Percentiles rank a stretch among this genome's conserved stretches.
Conservation (phyloP, 2,329 filamentous ascomycete genomes). For the Penicillium sp. region DNA sequence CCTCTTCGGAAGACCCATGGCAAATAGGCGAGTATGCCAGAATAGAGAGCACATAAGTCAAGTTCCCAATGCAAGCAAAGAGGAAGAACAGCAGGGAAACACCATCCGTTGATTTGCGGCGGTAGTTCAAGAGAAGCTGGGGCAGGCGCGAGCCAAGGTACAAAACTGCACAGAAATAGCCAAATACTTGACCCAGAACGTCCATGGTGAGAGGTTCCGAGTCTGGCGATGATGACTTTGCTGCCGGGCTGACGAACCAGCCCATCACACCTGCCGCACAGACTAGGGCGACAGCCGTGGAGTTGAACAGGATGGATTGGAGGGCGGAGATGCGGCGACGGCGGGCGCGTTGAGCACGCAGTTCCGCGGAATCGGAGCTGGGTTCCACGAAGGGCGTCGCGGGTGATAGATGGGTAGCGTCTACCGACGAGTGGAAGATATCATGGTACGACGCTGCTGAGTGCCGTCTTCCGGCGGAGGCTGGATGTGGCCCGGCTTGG, state of each 20-base stretch:
- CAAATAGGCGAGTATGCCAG: conserved; percentile 78
- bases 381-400: conserved; percentile 67
- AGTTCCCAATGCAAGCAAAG: conserved; percentile 88
- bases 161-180: conserved; percentile 78
- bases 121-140: conserved; percentile 84
- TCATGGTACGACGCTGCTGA: conserved; percentile 37
- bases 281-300: conserved; percentile 67
- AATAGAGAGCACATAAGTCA: conserved; percentile 87
- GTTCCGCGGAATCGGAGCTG: conserved; percentile 22
- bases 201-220: conserved; percentile 54
- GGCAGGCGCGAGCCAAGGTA: conserved; percentile 86
- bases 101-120: conserved; percentile 84
- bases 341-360: conserved; percentile 10
- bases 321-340: conserved; percentile 31
- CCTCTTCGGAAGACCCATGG: conserved; percentile 18
- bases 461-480: conserved; percentile 17
- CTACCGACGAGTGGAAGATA: conserved; percentile 47
- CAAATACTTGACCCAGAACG: conserved; percentile 76
- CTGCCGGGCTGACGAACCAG: conserved; percentile 63
- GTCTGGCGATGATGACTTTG: conserved; percentile 15
- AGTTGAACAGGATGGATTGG: conserved; percentile 59
- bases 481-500: conserved; percentile 4
- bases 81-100: conserved; percentile 91
- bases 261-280: conserved; percentile 73
- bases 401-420: conserved; percentile 64